phyloP scores from a whole-genome alignment of 768 basidiomycete species.

The Hypholoma fasciculare region DNA sequence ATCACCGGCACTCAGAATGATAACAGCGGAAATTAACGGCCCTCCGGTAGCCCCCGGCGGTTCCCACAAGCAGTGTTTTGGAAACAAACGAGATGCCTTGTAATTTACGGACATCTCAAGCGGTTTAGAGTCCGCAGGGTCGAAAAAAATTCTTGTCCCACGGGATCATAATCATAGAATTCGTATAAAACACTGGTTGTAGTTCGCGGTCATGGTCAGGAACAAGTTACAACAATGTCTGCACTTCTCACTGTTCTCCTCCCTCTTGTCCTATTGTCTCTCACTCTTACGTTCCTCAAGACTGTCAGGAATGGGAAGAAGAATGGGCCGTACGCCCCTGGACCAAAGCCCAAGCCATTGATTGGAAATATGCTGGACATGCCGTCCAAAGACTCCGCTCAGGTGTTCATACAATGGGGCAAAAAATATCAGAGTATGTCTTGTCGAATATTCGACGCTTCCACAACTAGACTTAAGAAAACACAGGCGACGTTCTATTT shows the following conservation, averaged over 20 bases:
- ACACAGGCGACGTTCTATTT: slow-evolving; percentile 3
- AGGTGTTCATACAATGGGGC: slow-evolving; percentile 3
- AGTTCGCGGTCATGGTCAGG: not conserved
- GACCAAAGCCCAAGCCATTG: not conserved
- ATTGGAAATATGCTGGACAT: slow-evolving; percentile 8
- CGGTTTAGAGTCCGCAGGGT: no score
- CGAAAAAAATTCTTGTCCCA: no score
- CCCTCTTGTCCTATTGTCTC: not conserved
- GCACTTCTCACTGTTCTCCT: not conserved
- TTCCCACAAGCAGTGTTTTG: no score
- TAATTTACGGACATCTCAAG: no score
- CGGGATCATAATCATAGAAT: no score
- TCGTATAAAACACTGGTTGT: no score
- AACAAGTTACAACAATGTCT: not conserved
- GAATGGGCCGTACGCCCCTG: not conserved
- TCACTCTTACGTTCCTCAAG: not conserved
- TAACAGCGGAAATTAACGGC: no score
- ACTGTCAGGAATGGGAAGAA: not conserved
- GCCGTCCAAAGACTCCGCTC: not conserved
- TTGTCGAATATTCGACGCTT: not conserved
- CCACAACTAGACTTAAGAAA: not conserved
- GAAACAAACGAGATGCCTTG: no score
- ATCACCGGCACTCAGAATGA: no score
- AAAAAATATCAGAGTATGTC: slow-evolving; percentile 3
- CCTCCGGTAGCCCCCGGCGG: no score